phyloP scores from a whole-genome alignment of 225 moss, liverwort and hornwort species.

The Asterella californica region DNA sequence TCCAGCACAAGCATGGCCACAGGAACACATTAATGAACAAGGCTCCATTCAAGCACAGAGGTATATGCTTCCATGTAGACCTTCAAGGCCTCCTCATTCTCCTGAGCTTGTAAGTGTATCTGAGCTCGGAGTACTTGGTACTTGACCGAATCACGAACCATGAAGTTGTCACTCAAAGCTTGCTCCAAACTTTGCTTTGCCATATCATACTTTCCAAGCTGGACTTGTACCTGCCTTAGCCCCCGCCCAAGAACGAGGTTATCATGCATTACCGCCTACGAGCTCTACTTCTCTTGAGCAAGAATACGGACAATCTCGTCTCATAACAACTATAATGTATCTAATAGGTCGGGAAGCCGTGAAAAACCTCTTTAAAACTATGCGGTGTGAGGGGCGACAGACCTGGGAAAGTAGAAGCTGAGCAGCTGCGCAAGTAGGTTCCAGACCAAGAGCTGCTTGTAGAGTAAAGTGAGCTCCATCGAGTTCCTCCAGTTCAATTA shows the following conservation, averaged over 20 bases:
- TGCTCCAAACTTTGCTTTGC: constrained; percentile 80
- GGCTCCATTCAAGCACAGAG: neutral
- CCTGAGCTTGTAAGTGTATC: constrained; percentile 52
- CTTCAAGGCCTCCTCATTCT: constrained; percentile 61
- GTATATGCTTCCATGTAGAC: constrained; percentile 20
- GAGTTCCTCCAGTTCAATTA: constrained; percentile 41
- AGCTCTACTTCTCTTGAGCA: neutral
- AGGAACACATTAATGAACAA: neutral
- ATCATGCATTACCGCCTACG: neutral
- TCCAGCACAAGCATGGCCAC: neutral
- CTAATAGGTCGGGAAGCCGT: neutral
- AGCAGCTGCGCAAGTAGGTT: constrained; percentile 49
- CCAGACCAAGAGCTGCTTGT: constrained; percentile 48
- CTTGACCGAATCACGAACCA: constrained; percentile 53
- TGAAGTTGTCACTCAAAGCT: constrained; percentile 67
- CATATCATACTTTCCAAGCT: constrained; percentile 53
- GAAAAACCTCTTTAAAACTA: neutral
- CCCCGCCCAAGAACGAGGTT: neutral
- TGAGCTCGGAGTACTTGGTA: constrained; percentile 65
- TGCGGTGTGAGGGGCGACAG: neutral
- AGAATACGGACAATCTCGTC: neutral
- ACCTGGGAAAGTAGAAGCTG: constrained; percentile 71
- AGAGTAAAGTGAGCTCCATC: constrained; percentile 51
- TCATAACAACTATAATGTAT: neutral
- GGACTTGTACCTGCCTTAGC: constrained; percentile 53